phyloP scores from a whole-genome alignment of 345 rosid species.

The Adansonia digitata region DNA sequence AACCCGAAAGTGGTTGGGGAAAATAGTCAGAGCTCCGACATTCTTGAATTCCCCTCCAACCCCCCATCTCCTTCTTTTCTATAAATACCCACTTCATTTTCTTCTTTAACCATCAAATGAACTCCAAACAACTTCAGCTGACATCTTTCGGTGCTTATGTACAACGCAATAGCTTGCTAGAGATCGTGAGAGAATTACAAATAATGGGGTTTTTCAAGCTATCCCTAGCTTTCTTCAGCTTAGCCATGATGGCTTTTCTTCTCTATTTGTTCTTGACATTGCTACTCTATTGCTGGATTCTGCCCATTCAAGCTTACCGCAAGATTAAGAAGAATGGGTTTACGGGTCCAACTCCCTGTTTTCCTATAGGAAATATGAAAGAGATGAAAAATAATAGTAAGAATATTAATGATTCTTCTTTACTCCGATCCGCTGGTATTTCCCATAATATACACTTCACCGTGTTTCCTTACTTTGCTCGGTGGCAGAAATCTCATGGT shows the following conservation, averaged over 20 bases:
- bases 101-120: background rate
- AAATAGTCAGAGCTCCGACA: constrained; percentile 22
- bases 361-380: constrained; percentile 71
- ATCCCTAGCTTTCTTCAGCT: constrained; percentile 5
- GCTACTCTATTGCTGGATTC: constrained; percentile 57
- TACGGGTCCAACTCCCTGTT: constrained; percentile 66
- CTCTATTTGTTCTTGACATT: constrained; percentile 33
- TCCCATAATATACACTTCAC: constrained; percentile 78
- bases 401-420: constrained; percentile 14
- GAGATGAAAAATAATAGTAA: constrained; percentile 49
- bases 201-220: constrained; percentile 21
- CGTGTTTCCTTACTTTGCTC: constrained; percentile 72
- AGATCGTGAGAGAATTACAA: background rate
- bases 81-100: constrained; percentile 34
- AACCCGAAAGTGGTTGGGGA: background rate
- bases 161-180: background rate
- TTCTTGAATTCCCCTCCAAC: background rate
- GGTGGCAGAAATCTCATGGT: constrained; percentile 82
- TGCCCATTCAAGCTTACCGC: constrained; percentile 40
- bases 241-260: constrained; percentile 17
- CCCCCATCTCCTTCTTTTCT: background rate
- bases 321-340: constrained; percentile 67
- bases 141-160: background rate
- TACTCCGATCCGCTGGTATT: constrained; percentile 22
- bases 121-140: background rate